phyloP scores from a whole-genome alignment of 495 filamentous ascomycete species.

The Zalerion maritima region DNA sequence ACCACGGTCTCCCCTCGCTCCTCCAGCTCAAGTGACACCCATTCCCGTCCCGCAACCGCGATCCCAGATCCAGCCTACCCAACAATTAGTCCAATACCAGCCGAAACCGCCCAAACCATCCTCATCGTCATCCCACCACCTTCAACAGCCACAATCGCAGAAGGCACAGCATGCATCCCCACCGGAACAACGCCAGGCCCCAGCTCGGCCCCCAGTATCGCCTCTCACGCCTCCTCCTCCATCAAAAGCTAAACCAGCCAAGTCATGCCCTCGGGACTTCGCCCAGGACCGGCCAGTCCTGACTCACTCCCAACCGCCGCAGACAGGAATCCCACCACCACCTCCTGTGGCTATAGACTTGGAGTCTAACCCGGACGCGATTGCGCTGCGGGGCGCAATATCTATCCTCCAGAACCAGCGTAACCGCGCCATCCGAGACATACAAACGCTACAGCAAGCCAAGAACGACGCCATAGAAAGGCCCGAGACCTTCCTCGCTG shows the following conservation, averaged over 20 bases:
- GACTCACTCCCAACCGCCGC: conserved; percentile 27
- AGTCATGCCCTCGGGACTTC: conserved; percentile 10
- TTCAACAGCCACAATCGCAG: conserved; percentile 34
- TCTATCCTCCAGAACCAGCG: conserved; percentile 73
- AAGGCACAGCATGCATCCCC: conserved; percentile 10
- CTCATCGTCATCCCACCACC: conserved; percentile 20
- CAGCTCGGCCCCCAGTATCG: neutral
- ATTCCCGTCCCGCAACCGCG: too few relatives aligned
- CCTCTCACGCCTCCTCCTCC: neutral
- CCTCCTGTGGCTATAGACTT: conserved; percentile 54
- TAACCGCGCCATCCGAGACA: conserved; percentile 55
- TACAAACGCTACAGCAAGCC: conserved; percentile 45
- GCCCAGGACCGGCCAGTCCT: conserved; percentile 20
- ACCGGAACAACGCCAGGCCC: conserved; percentile 1
- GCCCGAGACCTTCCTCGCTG: conserved; percentile 52
- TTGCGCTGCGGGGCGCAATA: conserved; percentile 67
- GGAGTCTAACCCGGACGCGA: conserved; percentile 67
- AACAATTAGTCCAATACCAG: conserved; percentile 2
- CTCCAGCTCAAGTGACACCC: too few relatives aligned
- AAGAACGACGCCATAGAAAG: conserved; percentile 50
- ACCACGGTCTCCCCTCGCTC: too few relatives aligned
- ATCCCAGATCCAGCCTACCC: conserved; percentile 1
- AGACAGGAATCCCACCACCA: conserved; percentile 31
- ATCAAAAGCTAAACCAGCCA: conserved; percentile 1
- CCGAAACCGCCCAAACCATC: conserved; percentile 6